phyloP scores from a whole-genome alignment of 2,329 filamentous ascomycete species.

The Gnomoniopsis sp. region DNA sequence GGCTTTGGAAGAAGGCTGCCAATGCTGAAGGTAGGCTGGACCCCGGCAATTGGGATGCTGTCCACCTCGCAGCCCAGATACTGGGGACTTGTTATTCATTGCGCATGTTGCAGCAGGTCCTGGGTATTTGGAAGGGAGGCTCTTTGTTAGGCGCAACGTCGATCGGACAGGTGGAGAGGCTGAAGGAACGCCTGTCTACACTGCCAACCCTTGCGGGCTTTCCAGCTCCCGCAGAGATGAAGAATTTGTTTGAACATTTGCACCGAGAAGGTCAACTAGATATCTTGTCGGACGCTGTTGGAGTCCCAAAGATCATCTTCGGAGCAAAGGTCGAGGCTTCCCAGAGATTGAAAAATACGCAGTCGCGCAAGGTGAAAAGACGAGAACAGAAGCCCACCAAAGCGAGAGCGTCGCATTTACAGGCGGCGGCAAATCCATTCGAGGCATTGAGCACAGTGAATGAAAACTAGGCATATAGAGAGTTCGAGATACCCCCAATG shows the following conservation, averaged over 20 bases:
- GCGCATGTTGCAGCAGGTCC: conserved; percentile 50
- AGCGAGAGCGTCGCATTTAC: not conserved
- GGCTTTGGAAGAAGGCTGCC: conserved; percentile 26
- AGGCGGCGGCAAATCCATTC: conserved; percentile 2
- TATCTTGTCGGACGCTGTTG: not conserved
- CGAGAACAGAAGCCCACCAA: not conserved
- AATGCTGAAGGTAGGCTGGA: conserved; percentile 27
- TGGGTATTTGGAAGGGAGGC: conserved; percentile 22
- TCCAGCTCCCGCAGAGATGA: conserved; percentile 1
- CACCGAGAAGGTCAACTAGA: not conserved
- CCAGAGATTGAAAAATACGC: not conserved
- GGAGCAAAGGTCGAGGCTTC: not conserved
- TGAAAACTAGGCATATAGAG: not conserved
- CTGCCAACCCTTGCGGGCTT: conserved; percentile 10
- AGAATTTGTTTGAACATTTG: not conserved
- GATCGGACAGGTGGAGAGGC: not conserved
- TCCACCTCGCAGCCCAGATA: conserved; percentile 60
- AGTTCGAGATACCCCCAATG: not conserved
- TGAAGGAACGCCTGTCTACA: conserved; percentile 6
- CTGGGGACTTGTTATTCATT: conserved; percentile 61
- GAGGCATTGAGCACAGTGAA: conserved; percentile 3
- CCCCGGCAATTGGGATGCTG: conserved; percentile 48
- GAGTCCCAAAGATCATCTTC: not conserved
- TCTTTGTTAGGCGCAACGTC: not conserved
- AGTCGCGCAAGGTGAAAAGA: not conserved